A percentile compares a stretch with the other conserved stretches of the same genome.
These are phyloP conservation scores for Yarrowia sp. DNA, from an alignment of 805 yeast genomes.

Conservation along the genomic window DNA sequence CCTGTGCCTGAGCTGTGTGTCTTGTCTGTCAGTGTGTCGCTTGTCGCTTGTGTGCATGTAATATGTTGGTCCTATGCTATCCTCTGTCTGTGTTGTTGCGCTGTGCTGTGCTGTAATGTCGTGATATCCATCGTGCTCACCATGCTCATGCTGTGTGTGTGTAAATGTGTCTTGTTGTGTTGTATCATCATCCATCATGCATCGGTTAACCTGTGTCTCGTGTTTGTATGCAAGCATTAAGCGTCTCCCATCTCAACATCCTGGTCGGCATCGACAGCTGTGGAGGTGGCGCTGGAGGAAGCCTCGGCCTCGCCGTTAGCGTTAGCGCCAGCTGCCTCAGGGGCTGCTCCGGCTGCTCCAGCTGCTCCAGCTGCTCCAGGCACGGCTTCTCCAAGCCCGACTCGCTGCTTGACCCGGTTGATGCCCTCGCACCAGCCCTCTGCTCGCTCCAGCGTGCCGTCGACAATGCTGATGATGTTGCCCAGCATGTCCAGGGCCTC, in stretches of 20 bases:
- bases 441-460: conserved; percentile 82
- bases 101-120: conserved; percentile 2
- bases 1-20: neutral
- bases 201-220: neutral
- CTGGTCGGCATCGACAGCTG: conserved; percentile 10
- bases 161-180: neutral
- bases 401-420: conserved; percentile 44
- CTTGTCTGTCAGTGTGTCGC: neutral
- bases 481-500: conserved; percentile 89
- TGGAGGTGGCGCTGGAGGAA: neutral
- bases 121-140: too few relatives aligned
- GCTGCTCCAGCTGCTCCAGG: neutral
- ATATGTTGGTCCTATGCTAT: conserved; percentile 8
- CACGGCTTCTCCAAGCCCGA: neutral
- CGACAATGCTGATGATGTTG: conserved; percentile 82
- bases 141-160: conserved; percentile 18
- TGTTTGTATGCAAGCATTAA: neutral
- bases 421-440: conserved; percentile 71
- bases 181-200: conserved; percentile 6
- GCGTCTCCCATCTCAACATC: conserved; percentile 38
- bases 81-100: too few relatives aligned
- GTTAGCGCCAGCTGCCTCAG: neutral
- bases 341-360: neutral
- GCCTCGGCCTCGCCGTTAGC: neutral
- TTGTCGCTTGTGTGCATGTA: neutral